A percentile compares a stretch with the other conserved stretches of the same genome.
Evolutionary conservation across 306 rosid genomes (phyloP).

Genomic region (Prunus dulcis): DNA sequence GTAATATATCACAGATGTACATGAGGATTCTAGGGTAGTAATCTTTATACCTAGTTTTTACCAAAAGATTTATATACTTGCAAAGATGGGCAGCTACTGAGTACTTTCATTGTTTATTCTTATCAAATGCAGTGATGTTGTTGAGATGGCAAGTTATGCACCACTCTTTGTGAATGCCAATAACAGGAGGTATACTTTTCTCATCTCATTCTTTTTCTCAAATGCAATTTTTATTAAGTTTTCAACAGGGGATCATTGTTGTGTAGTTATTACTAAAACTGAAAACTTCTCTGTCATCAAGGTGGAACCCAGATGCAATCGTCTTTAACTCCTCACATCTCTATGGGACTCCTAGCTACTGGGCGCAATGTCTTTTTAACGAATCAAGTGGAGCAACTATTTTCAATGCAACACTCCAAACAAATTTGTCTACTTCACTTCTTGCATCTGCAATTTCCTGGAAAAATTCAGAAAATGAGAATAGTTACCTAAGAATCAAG

Average conservation of each 20-base stretch:
- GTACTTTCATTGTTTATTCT: background rate
- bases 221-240: background rate
- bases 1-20: too few species aligned
- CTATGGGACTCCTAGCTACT: constrained; percentile 95
- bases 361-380: constrained; percentile 66
- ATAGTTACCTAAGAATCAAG: constrained; percentile 57
- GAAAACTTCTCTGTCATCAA: constrained; percentile 25
- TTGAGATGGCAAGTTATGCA: constrained; percentile 90
- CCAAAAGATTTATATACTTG: background rate
- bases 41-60: background rate
- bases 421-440: constrained; percentile 31
- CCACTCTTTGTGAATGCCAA: constrained; percentile 84
- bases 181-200: constrained; percentile 55
- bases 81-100: constrained; percentile 2
- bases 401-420: constrained; percentile 50
- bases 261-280: constrained; percentile 20
- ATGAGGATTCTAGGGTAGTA: background rate
- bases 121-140: constrained; percentile 61
- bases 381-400: constrained; percentile 86
- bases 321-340: constrained; percentile 69
- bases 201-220: background rate
- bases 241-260: constrained; percentile 4
- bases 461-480: constrained; percentile 28
- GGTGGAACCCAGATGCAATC: constrained; percentile 96
- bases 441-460: constrained; percentile 67